Evolutionary conservation across 2,329 filamentous ascomycete genomes (phyloP).

Genomic region (Fusarium kyushuense): DNA sequence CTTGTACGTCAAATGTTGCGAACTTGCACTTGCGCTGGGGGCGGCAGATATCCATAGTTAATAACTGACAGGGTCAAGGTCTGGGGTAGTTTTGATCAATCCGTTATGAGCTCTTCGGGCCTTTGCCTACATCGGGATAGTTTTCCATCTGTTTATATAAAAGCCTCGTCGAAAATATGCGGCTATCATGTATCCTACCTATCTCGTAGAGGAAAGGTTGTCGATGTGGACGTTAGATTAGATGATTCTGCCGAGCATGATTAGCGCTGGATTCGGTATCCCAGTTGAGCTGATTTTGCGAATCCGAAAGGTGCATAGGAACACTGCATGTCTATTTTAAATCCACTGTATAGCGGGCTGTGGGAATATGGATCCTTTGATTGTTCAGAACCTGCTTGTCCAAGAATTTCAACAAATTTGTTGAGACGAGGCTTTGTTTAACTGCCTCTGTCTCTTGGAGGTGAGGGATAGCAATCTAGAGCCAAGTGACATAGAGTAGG

Average conservation of each 20-base stretch:
- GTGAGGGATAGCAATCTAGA: neutral
- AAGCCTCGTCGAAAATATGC: neutral
- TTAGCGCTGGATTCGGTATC: neutral
- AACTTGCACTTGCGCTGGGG: constrained; percentile 3
- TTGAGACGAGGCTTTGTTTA: neutral
- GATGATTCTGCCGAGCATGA: neutral
- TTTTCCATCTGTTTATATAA: neutral
- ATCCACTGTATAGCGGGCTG: neutral
- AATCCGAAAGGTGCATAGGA: neutral
- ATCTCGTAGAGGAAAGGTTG: neutral
- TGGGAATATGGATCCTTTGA: neutral
- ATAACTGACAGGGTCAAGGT: neutral
- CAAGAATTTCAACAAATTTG: neutral
- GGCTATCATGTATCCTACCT: neutral
- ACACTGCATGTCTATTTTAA: neutral
- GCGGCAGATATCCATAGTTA: neutral
- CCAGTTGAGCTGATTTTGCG: neutral
- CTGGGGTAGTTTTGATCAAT: constrained; percentile 5
- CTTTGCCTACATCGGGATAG: neutral
- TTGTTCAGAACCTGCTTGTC: neutral
- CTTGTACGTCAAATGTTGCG: constrained; percentile 7
- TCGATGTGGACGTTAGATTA: neutral
- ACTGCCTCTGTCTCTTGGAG: neutral
- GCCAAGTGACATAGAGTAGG: neutral
- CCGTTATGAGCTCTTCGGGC: neutral